Percentiles rank a stretch among this genome's conserved stretches.
Conservation (phyloP, 2,329 filamentous ascomycete genomes). For the Trichoderma polysporum region DNA sequence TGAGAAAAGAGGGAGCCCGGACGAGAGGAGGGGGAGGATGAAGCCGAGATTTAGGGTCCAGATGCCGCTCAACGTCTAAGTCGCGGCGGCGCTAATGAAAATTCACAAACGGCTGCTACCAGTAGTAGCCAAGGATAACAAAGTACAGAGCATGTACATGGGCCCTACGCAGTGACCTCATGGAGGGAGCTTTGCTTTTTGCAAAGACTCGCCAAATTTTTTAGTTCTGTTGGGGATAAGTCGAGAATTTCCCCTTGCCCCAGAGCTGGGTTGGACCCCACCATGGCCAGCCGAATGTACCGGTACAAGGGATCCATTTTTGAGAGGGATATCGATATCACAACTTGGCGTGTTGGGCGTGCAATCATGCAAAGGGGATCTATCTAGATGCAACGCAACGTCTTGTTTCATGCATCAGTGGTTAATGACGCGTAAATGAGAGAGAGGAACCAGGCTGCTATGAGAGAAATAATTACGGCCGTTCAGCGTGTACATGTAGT, state of each 20-base stretch:
- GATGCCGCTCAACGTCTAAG: conserved; percentile 21
- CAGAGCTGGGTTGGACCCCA: conserved; percentile 14
- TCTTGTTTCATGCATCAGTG: not conserved
- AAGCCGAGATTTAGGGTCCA: conserved; percentile 22
- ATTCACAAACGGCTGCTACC: conserved; percentile 16
- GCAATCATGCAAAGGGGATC: not conserved
- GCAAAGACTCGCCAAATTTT: conserved; percentile 29
- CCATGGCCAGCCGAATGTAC: conserved; percentile 12
- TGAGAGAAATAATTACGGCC: not conserved
- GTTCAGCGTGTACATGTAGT: not conserved
- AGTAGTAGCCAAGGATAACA: not conserved
- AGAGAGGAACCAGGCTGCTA: not conserved
- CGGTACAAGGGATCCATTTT: conserved; percentile 1
- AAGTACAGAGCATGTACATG: conserved; percentile 17
- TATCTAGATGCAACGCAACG: not conserved
- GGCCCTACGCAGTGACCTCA: not conserved
- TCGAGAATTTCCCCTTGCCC: conserved; percentile 21
- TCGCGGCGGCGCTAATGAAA: conserved; percentile 22
- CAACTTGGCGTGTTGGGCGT: conserved; percentile 5
- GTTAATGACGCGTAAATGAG: not conserved
- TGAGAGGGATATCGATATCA: not conserved
- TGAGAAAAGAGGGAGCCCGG: conserved; percentile 20
- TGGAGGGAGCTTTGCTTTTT: conserved; percentile 18
- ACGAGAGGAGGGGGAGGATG: conserved; percentile 20
- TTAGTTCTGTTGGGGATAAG: conserved; percentile 46